phyloP scores from a whole-genome alignment of 1,139 yeast species.

The Candida sanyaensis region DNA sequence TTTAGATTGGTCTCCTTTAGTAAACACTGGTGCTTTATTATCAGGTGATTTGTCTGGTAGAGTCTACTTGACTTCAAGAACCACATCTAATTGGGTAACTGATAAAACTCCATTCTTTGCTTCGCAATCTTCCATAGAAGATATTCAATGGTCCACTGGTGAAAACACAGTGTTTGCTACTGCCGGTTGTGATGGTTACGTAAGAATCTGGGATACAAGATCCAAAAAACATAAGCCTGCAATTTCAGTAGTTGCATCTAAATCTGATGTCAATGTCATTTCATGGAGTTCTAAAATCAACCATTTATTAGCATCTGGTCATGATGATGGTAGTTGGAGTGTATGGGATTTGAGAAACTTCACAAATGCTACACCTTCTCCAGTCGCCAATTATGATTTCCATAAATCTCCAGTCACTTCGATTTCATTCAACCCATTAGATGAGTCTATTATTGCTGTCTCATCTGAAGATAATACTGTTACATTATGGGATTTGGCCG shows the following conservation, averaged over 20 bases:
- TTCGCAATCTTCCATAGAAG: conserved; percentile 83
- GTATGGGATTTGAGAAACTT: conserved; percentile 97
- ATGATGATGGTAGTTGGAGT: conserved; percentile 97
- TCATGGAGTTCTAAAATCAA: conserved; percentile 92
- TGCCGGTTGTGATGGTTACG: conserved; percentile 88
- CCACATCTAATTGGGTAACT: conserved; percentile 80
- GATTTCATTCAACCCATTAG: conserved; percentile 91
- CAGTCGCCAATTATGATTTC: conserved; percentile 93
- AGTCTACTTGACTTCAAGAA: conserved; percentile 74
- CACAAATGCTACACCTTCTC: conserved; percentile 49
- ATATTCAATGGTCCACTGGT: conserved; percentile 93
- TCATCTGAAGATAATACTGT: conserved; percentile 97
- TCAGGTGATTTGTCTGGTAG: conserved; percentile 91
- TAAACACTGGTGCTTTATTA: conserved; percentile 75
- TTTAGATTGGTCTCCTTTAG: conserved; percentile 92
- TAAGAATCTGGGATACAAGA: conserved; percentile 96
- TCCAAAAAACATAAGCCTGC: conserved; percentile 92
- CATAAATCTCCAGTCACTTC: conserved; percentile 93
- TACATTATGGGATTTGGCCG: conserved; percentile 95
- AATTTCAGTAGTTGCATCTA: conserved; percentile 79
- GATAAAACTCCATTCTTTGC: conserved; percentile 79
- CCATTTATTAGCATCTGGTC: conserved; percentile 90
- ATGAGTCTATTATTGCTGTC: conserved; percentile 93
- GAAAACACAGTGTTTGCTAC: conserved; percentile 94
- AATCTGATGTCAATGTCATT: conserved; percentile 87